Base-by-base conservation (phyloP, 495 filamentous ascomycete genomes). In the Penicillium goetzii region DNA sequence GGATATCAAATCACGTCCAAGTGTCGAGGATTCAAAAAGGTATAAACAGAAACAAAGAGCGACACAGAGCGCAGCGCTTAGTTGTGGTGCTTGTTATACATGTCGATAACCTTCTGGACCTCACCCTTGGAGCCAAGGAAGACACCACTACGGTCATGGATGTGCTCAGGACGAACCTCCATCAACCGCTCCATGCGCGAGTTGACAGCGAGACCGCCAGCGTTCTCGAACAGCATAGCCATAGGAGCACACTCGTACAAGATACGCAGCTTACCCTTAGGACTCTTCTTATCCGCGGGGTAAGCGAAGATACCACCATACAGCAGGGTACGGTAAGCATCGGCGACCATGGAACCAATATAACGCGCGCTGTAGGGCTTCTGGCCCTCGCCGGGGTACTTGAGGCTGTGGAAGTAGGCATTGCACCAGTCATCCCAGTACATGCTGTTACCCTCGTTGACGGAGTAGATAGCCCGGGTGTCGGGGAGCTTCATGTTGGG, bases 161-260 rank as follows among this genome's bases (percentile, higher is more conserved):
- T 99, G 73, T 92, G 85, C 76, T 97, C 90, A 0, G 95, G 95
- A 2, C 92, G 88, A 55, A 97, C 89, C 51, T 90, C 88, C 59
- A 99, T 81, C 88, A 99, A 92, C 40, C 95, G 88, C 62, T 87
- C 78, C 90, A 96, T 95, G 41, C 87, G 86, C 77, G 90, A 91
- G 77, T 97, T 89, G 21, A 99, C 82, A 3, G 95, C 95, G 77
- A 95, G 86, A 51, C 95, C 95, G 65, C 95, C 95, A 66, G 95
- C 95, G 78, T 99, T 97, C 83, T 99, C 95, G 80, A 99, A 97
- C 23, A 99, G 84, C 93, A 98, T 92, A 7, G 96, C 96, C 95
- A 99, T 99, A 19, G 95, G 95, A 3, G 96, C 95, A 76, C 95
- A 99, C 82, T 99, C 95, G 79, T 99, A 99, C 71, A 99, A 76